A percentile compares a stretch with the other conserved stretches of the same genome.
These are phyloP conservation scores for Begonia masoniana DNA, from an alignment of 306 rosid genomes.

Conservation along the genomic window DNA sequence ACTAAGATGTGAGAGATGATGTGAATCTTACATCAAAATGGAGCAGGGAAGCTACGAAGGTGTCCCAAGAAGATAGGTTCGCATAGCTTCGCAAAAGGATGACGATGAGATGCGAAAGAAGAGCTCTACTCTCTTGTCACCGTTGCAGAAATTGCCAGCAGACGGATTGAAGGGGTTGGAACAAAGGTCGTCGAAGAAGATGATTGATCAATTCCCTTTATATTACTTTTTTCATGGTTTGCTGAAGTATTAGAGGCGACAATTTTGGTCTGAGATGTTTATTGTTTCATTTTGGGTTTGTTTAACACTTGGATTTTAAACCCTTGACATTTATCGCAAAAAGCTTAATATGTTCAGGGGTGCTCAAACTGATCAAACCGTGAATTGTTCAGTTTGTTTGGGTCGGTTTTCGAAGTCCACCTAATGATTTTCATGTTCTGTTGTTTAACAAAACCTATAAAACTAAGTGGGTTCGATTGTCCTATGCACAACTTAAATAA, in stretches of 20 bases:
- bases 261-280: conserved; percentile 7
- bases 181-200: conserved; percentile 89
- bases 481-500: too few relatives aligned
- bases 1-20: conserved; percentile 85
- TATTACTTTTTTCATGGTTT: conserved; percentile 9
- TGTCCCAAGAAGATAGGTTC: conserved; percentile 89
- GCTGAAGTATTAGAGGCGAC: conserved; percentile 6
- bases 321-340: too few relatives aligned
- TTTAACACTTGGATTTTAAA: too few relatives aligned
- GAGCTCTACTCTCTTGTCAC: conserved; percentile 88
- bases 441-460: too few relatives aligned
- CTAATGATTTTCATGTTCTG: too few relatives aligned
- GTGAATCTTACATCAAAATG: conserved; percentile 78
- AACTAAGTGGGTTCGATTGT: too few relatives aligned
- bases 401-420: too few relatives aligned
- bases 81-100: conserved; percentile 93
- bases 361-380: too few relatives aligned
- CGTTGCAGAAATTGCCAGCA: conserved; percentile 65
- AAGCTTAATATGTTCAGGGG: too few relatives aligned
- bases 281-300: conserved; percentile 5
- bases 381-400: too few relatives aligned
- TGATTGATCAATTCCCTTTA: conserved; percentile 26
- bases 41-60: conserved; percentile 94
- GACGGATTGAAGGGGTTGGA: conserved; percentile 75
- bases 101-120: conserved; percentile 98